Evolutionary conservation across 441 rosid species (phyloP).

Genomic region (Arabidopsis lyrata): DNA sequence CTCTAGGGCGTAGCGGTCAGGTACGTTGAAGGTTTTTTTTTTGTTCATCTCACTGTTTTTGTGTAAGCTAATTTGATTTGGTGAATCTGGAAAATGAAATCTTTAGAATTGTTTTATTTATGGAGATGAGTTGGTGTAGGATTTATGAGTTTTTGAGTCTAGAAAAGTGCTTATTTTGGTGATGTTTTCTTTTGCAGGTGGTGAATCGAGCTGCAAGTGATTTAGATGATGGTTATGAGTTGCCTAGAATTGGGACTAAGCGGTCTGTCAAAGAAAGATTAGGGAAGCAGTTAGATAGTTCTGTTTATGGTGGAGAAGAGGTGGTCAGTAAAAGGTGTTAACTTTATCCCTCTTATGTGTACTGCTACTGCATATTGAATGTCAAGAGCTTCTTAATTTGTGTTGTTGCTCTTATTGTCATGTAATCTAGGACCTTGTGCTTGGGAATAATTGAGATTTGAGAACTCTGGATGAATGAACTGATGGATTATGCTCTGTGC

Average conservation of each 20-base stretch:
- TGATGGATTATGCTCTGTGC: conserved; percentile 16
- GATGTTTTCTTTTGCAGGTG: conserved; percentile 55
- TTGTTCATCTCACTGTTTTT: too few relatives aligned
- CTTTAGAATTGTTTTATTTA: too few relatives aligned
- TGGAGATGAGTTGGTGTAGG: conserved; percentile 2
- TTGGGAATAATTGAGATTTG: neutral
- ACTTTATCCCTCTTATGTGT: conserved; percentile 23
- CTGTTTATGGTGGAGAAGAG: conserved; percentile 44
- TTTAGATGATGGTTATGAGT: conserved; percentile 50
- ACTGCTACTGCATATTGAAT: neutral
- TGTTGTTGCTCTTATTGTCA: conserved; percentile 1
- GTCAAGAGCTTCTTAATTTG: conserved; percentile 15
- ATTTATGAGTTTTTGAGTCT: neutral
- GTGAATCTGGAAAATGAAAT: neutral
- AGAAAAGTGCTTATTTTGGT: conserved; percentile 19
- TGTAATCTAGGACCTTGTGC: neutral
- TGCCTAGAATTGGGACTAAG: conserved; percentile 62
- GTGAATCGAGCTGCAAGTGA: conserved; percentile 69
- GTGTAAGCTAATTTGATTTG: too few relatives aligned
- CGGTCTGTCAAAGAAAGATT: conserved; percentile 85
- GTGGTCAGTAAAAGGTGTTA: conserved; percentile 65
- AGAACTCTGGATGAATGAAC: neutral
- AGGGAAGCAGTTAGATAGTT: conserved; percentile 61
- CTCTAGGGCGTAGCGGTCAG: conserved; percentile 56
- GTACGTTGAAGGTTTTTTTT: conserved; percentile 43